Evolutionary conservation across 1,139 yeast genomes (phyloP).

Genomic region (Candida sanyaensis): DNA sequence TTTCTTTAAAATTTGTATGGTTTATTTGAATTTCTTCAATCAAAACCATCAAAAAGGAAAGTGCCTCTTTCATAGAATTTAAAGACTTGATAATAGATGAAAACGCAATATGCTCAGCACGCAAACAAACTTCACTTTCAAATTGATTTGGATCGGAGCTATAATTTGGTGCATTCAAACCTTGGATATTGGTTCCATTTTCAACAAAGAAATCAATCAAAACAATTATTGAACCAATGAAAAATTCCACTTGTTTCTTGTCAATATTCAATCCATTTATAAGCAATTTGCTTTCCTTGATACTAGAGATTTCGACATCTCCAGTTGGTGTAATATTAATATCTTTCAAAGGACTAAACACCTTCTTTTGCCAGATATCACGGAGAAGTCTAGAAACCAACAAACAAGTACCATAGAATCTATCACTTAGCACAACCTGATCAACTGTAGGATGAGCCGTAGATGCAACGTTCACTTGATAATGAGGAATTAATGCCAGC

Average conservation of each 20-base stretch:
- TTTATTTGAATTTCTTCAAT: slow-evolving; percentile 68
- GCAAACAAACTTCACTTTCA: slow-evolving; percentile 69
- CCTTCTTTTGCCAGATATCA: slow-evolving; percentile 73
- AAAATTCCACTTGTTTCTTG: slow-evolving; percentile 61
- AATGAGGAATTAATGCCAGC: slow-evolving; percentile 14
- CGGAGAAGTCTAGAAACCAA: slow-evolving; percentile 77
- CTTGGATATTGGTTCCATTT: slow-evolving; percentile 64
- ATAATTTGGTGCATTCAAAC: slow-evolving; percentile 53
- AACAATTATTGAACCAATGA: slow-evolving; percentile 65
- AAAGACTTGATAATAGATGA: slow-evolving; percentile 76
- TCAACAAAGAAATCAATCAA: slow-evolving; percentile 59
- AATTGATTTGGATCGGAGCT: slow-evolving; percentile 50
- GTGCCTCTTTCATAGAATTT: slow-evolving; percentile 82
- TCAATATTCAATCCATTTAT: slow-evolving; percentile 50
- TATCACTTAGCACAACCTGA: slow-evolving; percentile 83
- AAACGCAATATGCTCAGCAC: slow-evolving; percentile 91
- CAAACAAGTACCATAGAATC: slow-evolving; percentile 89
- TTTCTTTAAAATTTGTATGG: slow-evolving; percentile 52
- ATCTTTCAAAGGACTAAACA: slow-evolving; percentile 53
- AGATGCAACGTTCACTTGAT: slow-evolving; percentile 9
- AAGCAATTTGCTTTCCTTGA: slow-evolving; percentile 49
- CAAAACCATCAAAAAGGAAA: slow-evolving; percentile 81
- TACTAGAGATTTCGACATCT: slow-evolving; percentile 38
- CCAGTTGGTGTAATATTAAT: slow-evolving; percentile 45
- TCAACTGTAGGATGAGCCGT: slow-evolving; percentile 48